A percentile compares a stretch with the other conserved stretches of the same genome.
Evolutionary conservation across 2,329 filamentous ascomycete genomes (phyloP).

Genomic region (Talaromyces sp.): DNA sequence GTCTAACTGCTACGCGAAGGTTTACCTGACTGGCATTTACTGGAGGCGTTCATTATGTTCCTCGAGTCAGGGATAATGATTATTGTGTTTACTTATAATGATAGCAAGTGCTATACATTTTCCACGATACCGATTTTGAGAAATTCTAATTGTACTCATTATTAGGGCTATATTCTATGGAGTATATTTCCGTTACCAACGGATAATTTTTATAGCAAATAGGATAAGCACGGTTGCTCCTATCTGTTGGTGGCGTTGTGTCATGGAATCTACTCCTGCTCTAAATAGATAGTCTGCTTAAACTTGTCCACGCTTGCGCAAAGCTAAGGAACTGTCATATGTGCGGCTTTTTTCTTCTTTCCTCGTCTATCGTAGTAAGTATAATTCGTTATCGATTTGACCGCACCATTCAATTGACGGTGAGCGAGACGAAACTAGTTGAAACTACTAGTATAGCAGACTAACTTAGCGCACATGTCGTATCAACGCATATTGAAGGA

Average conservation of each 20-base stretch:
- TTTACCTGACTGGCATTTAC: background rate
- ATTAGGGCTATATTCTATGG: background rate
- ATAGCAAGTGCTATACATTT: background rate
- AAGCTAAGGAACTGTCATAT: background rate
- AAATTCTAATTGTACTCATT: background rate
- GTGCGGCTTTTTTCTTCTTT: background rate
- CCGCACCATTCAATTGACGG: constrained; percentile 12
- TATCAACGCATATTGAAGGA: background rate
- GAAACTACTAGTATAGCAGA: background rate
- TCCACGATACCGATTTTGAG: background rate
- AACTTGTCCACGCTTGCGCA: background rate
- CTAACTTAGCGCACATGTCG: background rate
- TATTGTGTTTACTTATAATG: no score
- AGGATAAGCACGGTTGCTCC: background rate
- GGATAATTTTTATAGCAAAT: background rate
- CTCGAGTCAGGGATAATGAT: background rate
- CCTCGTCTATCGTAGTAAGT: background rate
- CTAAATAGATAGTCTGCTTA: background rate
- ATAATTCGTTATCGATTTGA: background rate
- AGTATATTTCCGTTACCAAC: background rate
- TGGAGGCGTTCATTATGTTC: background rate
- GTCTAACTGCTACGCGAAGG: background rate
- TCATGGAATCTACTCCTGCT: background rate
- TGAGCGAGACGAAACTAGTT: background rate
- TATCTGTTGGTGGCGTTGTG: background rate